A percentile compares a stretch with the other conserved stretches of the same genome.
phyloP scores from a whole-genome alignment of 2,329 filamentous ascomycete species.

The Phoma sp. region DNA sequence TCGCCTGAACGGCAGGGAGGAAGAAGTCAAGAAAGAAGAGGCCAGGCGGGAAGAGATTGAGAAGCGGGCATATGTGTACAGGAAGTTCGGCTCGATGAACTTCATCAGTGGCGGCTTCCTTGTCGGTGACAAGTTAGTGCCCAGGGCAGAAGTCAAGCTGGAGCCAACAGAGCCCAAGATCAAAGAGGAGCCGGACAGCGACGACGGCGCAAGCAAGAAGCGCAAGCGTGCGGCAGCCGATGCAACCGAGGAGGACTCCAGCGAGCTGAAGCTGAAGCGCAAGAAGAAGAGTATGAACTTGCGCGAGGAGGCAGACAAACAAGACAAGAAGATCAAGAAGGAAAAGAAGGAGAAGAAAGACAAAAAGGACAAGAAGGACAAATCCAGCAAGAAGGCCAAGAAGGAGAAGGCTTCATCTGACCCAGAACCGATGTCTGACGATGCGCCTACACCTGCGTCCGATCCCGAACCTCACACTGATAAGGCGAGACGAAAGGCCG shows the following conservation, averaged over 20 bases:
- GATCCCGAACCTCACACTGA: conserved; percentile 52
- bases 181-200: conserved; percentile 50
- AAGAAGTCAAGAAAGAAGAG: conserved; percentile 74
- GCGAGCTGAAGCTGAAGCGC: conserved; percentile 44
- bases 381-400: conserved; percentile 30
- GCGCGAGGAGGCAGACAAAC: conserved; percentile 36
- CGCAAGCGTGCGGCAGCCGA: conserved; percentile 41
- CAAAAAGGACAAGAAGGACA: conserved; percentile 37
- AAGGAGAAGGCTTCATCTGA: conserved; percentile 39
- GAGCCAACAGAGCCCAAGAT: conserved; percentile 58
- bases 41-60: conserved; percentile 73
- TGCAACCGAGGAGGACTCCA: conserved; percentile 42
- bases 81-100: conserved; percentile 79
- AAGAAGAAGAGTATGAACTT: conserved; percentile 49
- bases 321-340: conserved; percentile 29
- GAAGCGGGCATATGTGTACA: conserved; percentile 75
- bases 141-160: conserved; percentile 27
- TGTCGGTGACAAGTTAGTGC: conserved; percentile 58
- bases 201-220: conserved; percentile 40
- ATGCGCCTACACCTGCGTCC: conserved; percentile 25
- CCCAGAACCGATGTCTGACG: conserved; percentile 27
- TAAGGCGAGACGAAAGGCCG: conserved; percentile 49
- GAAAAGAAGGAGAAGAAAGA: conserved; percentile 47
- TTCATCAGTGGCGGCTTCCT: conserved; percentile 87
- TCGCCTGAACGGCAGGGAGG: conserved; percentile 86